Conservation (phyloP, 2,329 filamentous ascomycete genomes). For the Elsinoe perseae region DNA sequence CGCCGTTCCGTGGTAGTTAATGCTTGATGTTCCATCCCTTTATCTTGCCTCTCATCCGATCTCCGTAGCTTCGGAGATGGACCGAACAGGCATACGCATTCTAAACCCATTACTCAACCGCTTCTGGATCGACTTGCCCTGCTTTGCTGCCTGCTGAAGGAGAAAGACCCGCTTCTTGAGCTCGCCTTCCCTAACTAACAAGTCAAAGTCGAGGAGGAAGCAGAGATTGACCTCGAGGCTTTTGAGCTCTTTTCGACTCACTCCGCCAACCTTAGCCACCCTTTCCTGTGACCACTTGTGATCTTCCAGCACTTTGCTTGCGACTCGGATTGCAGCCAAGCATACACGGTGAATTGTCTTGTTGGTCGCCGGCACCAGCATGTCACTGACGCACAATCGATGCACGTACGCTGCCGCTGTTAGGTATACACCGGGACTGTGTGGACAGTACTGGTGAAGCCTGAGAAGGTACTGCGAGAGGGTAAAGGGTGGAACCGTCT, state of each 20-base stretch:
- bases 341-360: conserved; percentile 82
- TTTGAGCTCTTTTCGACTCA: conserved; percentile 72
- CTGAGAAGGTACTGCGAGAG: conserved; percentile 78
- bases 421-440: conserved; percentile 89
- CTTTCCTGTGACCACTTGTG: conserved; percentile 76
- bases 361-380: conserved; percentile 71
- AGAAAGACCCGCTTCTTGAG: conserved; percentile 30
- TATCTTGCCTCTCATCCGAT: background rate
- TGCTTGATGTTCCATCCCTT: background rate
- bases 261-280: conserved; percentile 80
- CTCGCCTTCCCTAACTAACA: conserved; percentile 36
- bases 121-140: conserved; percentile 22
- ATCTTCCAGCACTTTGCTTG: conserved; percentile 94
- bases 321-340: conserved; percentile 74
- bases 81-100: conserved; percentile 25
- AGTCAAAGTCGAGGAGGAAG: conserved; percentile 69
- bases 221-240: conserved; percentile 70
- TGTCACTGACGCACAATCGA: conserved; percentile 63
- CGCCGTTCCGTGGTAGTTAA: background rate
- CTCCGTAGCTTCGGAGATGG: background rate
- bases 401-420: conserved; percentile 84
- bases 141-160: conserved; percentile 29
- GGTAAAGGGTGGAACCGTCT: conserved; percentile 72
- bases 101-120: conserved; percentile 27
- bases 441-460: conserved; percentile 83